Evolutionary conservation across 1,284 basidiomycete genomes (phyloP), one percentile per base, ranked within the genome.

Genomic region (Pyrrhoderma noxium): DNA sequence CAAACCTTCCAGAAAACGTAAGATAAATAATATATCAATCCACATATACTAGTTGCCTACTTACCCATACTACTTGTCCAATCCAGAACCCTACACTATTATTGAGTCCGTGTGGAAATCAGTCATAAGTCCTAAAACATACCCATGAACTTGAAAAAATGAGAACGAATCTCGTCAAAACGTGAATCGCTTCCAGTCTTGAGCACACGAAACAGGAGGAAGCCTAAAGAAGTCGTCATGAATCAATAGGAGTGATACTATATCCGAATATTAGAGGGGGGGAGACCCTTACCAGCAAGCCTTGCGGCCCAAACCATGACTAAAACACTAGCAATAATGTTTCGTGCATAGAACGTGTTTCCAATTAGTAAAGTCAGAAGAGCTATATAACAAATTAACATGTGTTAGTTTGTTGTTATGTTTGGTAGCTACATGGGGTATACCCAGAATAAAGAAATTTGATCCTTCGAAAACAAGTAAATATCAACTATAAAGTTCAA

Each of bases 71-170:
- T 37, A 82, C 79, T 64, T 53, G 47, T 74, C 75, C 76, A 47
- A 79, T 63, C 76, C 76, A 79, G 56, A 78, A 77, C 4, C 66
- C 76, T 75, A 40, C 21, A 40, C n/a, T 37, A 8, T 27, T 37
- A 52, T n/a, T 50, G 50, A 44, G 21, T 16, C 18, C 38, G 42
- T 31, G 27, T 5, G 5, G 38, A 40, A 16, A 40, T 22, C 8
- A 22, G n/a, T 18, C 38, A 40, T 40, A 40, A 7, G n/a, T 7
- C 21, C 22, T 11, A 22, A 2, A 14, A 39, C 67, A 19, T 47
- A 74, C 79, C 80, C 8, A 82, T 65, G 61, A 85, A 85, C 59
- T 79, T 81, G 69, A 79, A 77, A 62, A 86, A 84, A 62, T 81
- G 72, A 1, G 73, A 70, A 7, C 83, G 67, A 47, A 86, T 84